Base-by-base conservation (phyloP, 83 land plant species). In the Picea abies region DNA sequence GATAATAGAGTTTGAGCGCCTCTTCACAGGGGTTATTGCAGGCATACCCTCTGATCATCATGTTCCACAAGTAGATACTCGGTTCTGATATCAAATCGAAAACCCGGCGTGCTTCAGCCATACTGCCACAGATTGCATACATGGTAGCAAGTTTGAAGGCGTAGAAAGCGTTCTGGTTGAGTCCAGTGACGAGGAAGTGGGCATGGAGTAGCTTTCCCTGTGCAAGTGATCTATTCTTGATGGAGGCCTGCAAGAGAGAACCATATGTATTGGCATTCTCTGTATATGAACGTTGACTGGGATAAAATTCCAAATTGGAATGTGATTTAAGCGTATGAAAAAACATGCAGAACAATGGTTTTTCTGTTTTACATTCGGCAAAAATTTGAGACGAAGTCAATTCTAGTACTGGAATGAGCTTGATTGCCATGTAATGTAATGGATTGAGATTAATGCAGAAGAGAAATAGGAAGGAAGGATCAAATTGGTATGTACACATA, bases 241-340 rank as follows among this genome's bases (percentile, higher is more conserved):
- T 82, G 80, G 91, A 90, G 47, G 84, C 82, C 20, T 86, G 15
- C 23, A 91, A 79, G 61, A 93, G 90, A 25, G 87, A 23, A 12
- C 86, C 80, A 58, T 87, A 90, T 0, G 41, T 39, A 39, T 4
- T 39, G 41, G 15, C 89, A 83, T 76, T 90, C 84, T 66, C 22
- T 25, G 35, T 66, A 39, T 39, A 3, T 5, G 6, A 39, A 39
- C 2, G 35, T 23, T 66, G 14, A 14, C 11, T 66, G 25, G 70
- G 11, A 25, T 66, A 10, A 23, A 66, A 66, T 26, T 32, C 70
- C 70, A 23, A 4, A 26, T 66, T 25, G 41, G 3, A 9, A 3
- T 66, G 32, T 1, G 35, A 32, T 66, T 66, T 23, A 66, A 66
- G 12, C 25, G 32, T 14, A 66, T 39, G 35, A 0, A 10, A 9